Evolutionary conservation across 139 green algal genomes (phyloP).

Genomic region (Picochlorum sp.): DNA sequence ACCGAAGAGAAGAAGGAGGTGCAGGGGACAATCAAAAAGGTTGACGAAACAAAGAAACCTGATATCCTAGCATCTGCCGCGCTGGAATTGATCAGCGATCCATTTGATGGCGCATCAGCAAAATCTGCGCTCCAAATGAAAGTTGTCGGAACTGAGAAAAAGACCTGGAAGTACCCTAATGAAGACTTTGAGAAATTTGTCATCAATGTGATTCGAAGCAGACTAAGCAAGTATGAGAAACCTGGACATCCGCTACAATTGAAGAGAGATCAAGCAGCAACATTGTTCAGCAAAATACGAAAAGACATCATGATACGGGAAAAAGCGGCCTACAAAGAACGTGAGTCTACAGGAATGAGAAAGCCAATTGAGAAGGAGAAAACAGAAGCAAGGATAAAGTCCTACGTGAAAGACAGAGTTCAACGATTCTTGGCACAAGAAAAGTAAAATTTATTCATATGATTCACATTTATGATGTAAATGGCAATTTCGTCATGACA

Average conservation of each 20-base stretch:
- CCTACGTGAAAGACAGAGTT: conserved; percentile 37
- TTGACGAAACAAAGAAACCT: neutral
- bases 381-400: conserved; percentile 47
- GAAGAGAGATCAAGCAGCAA: conserved; percentile 27
- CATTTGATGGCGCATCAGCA: neutral
- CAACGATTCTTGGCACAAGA: conserved; percentile 13
- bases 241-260: conserved; percentile 54
- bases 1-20: neutral
- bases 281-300: conserved; percentile 33
- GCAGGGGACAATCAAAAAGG: neutral
- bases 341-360: conserved; percentile 21
- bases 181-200: conserved; percentile 59
- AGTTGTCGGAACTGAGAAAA: neutral
- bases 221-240: conserved; percentile 63
- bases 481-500: too few relatives aligned
- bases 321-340: conserved; percentile 44
- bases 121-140: neutral
- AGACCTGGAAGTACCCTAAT: conserved; percentile 56
- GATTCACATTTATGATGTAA: neutral
- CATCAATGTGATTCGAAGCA: conserved; percentile 41
- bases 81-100: neutral
- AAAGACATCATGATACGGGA: conserved; percentile 57
- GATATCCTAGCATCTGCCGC: neutral
- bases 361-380: conserved; percentile 62
- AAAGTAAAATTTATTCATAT: neutral